Base-by-base conservation (phyloP, 1,284 basidiomycete species). In the Sporisorium iseilematis-ciliati region DNA sequence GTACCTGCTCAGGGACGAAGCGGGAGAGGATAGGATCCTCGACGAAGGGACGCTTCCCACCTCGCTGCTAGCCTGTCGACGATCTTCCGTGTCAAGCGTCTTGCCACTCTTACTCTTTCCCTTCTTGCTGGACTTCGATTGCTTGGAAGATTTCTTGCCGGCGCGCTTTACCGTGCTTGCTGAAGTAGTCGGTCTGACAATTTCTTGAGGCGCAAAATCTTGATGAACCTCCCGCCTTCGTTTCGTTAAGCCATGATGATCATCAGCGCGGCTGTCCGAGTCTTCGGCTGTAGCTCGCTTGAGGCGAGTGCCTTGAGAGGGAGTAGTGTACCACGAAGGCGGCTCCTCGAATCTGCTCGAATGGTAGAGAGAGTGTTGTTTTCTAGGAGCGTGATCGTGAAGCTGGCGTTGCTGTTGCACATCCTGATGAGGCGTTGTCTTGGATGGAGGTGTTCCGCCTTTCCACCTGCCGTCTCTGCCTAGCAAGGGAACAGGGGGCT, bases 1-100 rank as follows among this genome's bases (percentile, higher is more conserved):
- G 55, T 61, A 71, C 29, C 55, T 68, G 26, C 65, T 58, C 43
- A 52, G 20, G 7, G 61, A 55, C 7, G 70, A 63, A 23, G 67
- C 46, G 18, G 67, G 67, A 21, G 65, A 64, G 1, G 61, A 65
- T 0, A 46, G 12, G 16, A 33, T 41, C 2, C 21, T 60, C 1
- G 55, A 14, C 3, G 23, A 21, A 14, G 61, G 41, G 5, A 29
- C n/a, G 26, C 23, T 53, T 10, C 54, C 54, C 1, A 29, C 20
- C 10, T 59, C 57, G 23, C 52, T 64, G 26, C 48, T 64, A 4
- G 54, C 35, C 21, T 35, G 38, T 38, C 29, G 48, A 38, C 7
- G 40, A 12, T 26, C 23, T n/a, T 51, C 42, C 6, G 54, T 50
- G 38, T 31, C 26, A 10, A 38, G 3, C 8, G 16, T 14, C 21